Evolutionary conservation across 192 early-diverging fungal species (phyloP).

Genomic region (Mycoemilia scoparia): DNA sequence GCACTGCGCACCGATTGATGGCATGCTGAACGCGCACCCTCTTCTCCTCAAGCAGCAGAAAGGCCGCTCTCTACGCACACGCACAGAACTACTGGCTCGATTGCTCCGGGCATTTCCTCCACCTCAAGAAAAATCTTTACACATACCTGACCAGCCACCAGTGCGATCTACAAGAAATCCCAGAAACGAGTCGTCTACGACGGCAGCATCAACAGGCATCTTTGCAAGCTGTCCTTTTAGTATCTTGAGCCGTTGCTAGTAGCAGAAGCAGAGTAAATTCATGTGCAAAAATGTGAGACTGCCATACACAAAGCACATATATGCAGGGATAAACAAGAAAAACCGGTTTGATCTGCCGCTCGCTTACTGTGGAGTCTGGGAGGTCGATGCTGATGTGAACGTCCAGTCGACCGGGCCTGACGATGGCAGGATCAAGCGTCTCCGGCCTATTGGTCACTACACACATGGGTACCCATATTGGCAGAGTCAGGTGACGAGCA

Average conservation of each 20-base stretch:
- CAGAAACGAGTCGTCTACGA: conserved; percentile 5
- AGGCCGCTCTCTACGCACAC: neutral
- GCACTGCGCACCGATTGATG: too few species aligned
- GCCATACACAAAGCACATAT: conserved; percentile 1
- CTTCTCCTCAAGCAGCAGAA: neutral
- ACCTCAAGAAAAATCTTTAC: neutral
- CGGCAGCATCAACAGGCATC: conserved; percentile 10
- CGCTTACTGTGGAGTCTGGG: conserved; percentile 35
- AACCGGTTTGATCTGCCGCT: neutral
- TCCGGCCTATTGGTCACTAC: conserved; percentile 60
- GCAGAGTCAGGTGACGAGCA: neutral
- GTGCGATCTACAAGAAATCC: conserved; percentile 26
- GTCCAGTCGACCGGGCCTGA: conserved; percentile 74
- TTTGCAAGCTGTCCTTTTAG: conserved; percentile 35
- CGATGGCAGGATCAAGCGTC: conserved; percentile 56
- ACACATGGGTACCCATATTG: neutral
- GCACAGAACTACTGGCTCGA: neutral
- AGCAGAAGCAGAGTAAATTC: neutral
- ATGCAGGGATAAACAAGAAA: conserved; percentile 1
- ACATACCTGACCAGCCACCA: conserved; percentile 25
- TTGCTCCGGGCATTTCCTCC: neutral
- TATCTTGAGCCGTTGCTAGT: conserved; percentile 36
- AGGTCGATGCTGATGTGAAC: conserved; percentile 45
- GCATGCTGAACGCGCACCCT: neutral
- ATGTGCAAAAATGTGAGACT: neutral